Base-by-base conservation (phyloP, 495 filamentous ascomycete genomes). In the Chlorociboria aeruginascens region DNA sequence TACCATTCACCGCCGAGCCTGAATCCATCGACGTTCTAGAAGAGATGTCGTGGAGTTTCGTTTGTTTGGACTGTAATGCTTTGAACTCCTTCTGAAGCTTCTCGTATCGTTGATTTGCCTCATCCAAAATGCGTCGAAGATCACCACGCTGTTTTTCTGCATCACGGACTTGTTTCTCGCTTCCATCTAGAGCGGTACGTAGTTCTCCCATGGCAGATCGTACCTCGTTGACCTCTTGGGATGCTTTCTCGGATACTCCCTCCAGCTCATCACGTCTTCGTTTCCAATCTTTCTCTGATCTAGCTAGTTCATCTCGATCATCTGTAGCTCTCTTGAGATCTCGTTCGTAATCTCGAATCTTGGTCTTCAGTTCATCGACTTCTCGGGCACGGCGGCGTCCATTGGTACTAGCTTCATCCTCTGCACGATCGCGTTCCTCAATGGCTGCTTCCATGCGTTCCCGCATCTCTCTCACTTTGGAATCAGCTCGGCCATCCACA, bases 371-470 rank as follows among this genome's bases (percentile, higher is more conserved):
- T 45, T 97, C 92, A 63, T 96, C 92, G 29, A 89, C 69, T 68
- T 96, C 92, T 28, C 88, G 72, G 3, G 83, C 78, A 14, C 82
- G 77, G 38, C 82, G 72, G 42, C 93, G 77, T 10, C 82, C 84
- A 40, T 83, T 76, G 1, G 78, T 81, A 53, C 78, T 85, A 16
- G 85, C 78, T 65, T 96, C 88, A 33, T 97, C 90, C 61, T 97
- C 92, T 12, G 86, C 83, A 11, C 87, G 79, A 57, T 97, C 93
- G 28, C 90, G 77, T 65, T 97, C 92, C 60, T 96, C 88, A 40
- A 90, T 72, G 0, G 87, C 87, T 0, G 82, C 70, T 50, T 97
- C 92, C 78, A 96, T 83, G 13, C 80, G 75, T 55, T 89, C 83
- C 56, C 88, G 83, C 78, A 94, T 89, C 53, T 97, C 93, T 28